A percentile compares a stretch with the other conserved stretches of the same genome.
phyloP scores from a whole-genome alignment of 441 rosid species.

The Monsonia emarginata region DNA sequence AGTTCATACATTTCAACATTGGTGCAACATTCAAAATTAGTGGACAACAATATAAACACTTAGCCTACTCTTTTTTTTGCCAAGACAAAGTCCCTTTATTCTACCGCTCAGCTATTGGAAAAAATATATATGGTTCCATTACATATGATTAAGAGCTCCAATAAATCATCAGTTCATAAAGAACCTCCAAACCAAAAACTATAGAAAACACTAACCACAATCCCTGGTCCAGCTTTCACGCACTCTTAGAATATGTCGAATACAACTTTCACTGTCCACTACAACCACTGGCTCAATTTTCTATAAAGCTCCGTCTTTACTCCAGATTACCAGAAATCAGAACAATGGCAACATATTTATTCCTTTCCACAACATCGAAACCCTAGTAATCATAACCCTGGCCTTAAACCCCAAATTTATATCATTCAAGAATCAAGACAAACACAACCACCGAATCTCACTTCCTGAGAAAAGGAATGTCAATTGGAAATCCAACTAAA shows the following conservation, averaged over 20 bases:
- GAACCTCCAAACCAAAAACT: background rate
- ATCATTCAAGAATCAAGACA: slow-evolving; percentile 1
- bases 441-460: too few relatives aligned
- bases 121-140: background rate
- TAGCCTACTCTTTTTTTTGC: background rate
- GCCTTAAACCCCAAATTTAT: background rate
- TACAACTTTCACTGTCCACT: background rate
- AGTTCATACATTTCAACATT: background rate
- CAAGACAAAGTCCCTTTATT: background rate
- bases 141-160: background rate
- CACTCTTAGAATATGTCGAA: background rate
- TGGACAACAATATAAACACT: background rate
- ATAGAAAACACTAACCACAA: background rate
- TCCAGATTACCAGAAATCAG: background rate
- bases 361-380: background rate
- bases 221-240: background rate
- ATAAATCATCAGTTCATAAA: background rate
- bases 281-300: background rate
- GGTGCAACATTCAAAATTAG: background rate
- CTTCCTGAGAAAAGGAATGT: too few relatives aligned
- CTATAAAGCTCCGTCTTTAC: background rate
- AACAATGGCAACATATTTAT: background rate
- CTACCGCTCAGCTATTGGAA: background rate
- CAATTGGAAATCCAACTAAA: background rate
- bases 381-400: background rate